Evolutionary conservation across 225 moss, liverwort and hornwort genomes (phyloP).

Genomic region (Pseudisothecium myosuroides): DNA sequence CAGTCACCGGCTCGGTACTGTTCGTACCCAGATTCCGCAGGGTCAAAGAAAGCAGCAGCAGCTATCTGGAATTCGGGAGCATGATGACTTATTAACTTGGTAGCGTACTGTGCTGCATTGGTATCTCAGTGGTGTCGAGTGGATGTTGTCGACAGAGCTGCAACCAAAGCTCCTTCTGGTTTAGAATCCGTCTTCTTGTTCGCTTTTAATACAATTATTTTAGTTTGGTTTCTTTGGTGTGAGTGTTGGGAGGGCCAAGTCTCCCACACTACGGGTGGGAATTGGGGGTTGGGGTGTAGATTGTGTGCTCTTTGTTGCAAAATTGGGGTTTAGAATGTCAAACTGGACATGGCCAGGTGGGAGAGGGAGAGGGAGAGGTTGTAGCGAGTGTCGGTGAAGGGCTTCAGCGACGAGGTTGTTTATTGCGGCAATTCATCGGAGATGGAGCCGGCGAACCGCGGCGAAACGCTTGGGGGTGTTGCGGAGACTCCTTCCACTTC

Average conservation of each 20-base stretch:
- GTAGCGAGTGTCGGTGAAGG: not conserved
- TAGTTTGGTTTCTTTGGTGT: not conserved
- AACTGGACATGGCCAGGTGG: not conserved
- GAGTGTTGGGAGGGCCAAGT: not conserved
- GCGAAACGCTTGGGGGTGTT: not conserved
- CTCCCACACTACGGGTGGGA: no score
- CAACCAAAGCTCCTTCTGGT: not conserved
- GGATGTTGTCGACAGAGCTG: not conserved
- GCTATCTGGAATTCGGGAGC: not conserved
- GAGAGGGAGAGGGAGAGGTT: not conserved
- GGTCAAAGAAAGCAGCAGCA: not conserved
- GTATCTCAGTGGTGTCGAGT: not conserved
- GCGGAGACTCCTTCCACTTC: not conserved
- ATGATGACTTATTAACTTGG: not conserved
- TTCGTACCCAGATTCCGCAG: not conserved
- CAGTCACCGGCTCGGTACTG: not conserved
- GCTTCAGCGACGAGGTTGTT: not conserved
- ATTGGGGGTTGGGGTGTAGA: not conserved
- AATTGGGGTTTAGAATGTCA: not conserved
- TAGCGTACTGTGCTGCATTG: not conserved
- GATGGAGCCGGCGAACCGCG: not conserved
- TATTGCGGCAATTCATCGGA: not conserved
- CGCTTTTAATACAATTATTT: not conserved
- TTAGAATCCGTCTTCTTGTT: not conserved
- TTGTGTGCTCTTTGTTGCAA: not conserved